Base-by-base conservation (phyloP, 139 green algal species). In the Tetraselmis chui region DNA sequence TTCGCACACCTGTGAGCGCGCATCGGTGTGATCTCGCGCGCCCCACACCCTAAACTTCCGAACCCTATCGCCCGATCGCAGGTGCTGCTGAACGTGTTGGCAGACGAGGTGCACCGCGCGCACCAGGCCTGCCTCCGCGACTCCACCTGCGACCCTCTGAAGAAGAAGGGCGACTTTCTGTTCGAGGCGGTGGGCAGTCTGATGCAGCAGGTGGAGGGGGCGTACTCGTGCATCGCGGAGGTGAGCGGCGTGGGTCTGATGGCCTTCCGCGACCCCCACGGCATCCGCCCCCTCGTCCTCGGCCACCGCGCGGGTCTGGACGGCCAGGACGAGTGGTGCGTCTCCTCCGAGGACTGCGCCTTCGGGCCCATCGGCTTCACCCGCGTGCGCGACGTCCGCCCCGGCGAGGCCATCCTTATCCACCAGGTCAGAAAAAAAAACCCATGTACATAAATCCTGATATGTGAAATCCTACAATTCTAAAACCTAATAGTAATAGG, bases 361-460 rank as follows among this genome's bases (percentile, higher is more conserved):
- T 98, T 99, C 85, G 97, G 97, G 24, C 97, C 97, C 76, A 98
- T 99, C 77, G 97, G 93, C 2, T 98, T 97, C 85, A 86, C 95
- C 87, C 89, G 93, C 74, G 92, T 98, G 78, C 84, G 97, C 24
- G 97, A 99, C 85, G 93, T 99, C 31, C 76, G 85, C 30, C 94
- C 95, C 0, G 95, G 96, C 0, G 97, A 99, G 91, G 97, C 98
- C 92, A 88, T 99, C 58, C 90, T 99, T 32, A 95, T 99, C 84
- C 93, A 31, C 0, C n/a, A n/a, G n/a, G n/a, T n/a, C n/a, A n/a
- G n/a, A n/a, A n/a, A n/a, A n/a, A n/a, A n/a, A n/a, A n/a, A n/a
- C n/a, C n/a, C n/a, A n/a, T n/a, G n/a, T n/a, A n/a, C n/a, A n/a
- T n/a, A n/a, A n/a, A n/a, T n/a, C n/a, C n/a, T n/a, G n/a, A n/a